Evolutionary conservation across 139 green algal species (phyloP).

Genomic region (Coccomyxa sp.): DNA sequence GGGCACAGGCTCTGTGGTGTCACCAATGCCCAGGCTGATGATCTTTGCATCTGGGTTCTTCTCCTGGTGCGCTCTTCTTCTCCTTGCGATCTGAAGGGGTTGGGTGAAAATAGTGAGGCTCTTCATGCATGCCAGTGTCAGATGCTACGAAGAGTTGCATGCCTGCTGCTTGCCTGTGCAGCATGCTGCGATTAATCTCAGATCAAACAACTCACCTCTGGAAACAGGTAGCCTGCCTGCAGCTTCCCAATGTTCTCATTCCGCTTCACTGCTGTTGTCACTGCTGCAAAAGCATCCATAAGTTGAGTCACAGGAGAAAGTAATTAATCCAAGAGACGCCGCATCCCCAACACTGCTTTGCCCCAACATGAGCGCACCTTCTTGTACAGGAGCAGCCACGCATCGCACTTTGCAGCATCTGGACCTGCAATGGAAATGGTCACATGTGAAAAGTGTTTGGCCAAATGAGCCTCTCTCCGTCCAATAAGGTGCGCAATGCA

Average conservation of each 20-base stretch:
- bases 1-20: conserved; percentile 98
- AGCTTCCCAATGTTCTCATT: conserved; percentile 98
- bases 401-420: neutral
- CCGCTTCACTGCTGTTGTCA: conserved; percentile 47
- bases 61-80: conserved; percentile 87
- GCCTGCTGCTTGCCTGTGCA: neutral
- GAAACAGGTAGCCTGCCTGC: conserved; percentile 98
- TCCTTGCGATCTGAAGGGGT: conserved; percentile 79
- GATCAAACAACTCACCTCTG: conserved; percentile 61
- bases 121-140: too few species aligned
- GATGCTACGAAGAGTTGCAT: neutral
- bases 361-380: neutral
- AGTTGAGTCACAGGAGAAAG: neutral
- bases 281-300: conserved; percentile 14
- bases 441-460: neutral
- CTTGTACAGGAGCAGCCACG: neutral
- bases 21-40: conserved; percentile 96
- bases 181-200: neutral
- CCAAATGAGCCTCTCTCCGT: too few species aligned
- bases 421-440: neutral
- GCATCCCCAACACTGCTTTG: neutral
- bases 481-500: too few species aligned
- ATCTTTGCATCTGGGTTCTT: conserved; percentile 91
- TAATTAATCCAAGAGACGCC: neutral
- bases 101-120: neutral